Base-by-base conservation (phyloP, 441 rosid genomes). In the Sinapis alba region DNA sequence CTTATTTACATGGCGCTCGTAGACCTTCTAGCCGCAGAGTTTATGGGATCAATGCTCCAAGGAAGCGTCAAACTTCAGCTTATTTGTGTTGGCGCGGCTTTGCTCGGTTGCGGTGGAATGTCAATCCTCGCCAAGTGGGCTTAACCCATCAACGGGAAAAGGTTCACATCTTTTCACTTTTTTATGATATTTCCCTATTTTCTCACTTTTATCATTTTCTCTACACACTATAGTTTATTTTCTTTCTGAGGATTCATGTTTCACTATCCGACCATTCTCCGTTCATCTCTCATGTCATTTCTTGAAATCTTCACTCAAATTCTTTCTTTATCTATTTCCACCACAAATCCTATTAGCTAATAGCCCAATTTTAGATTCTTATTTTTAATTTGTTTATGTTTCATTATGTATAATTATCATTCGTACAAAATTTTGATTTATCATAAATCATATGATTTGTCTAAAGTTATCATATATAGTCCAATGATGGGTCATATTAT, bases 41-140 rank as follows among this genome's bases (percentile, higher is more conserved):
- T 56, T 23, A 24, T 56, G 61, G 32, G 61, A 56, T 56, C 32
- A 56, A 56, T 56, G 18, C 61, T 56, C 16, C 32, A 56, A 56
- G 32, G 61, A 23, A 56, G 61, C 28, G 32, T 56, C 18, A 23
- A 56, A n/a, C 61, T 56, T 56, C 61, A 57, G 62, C 18, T 57
- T 24, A 6, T 24, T 24, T 24, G 62, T 13, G 12, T 24, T 6
- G 62, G 62, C 18, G 30, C 62, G 16, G 32, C 62, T 24, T 24
- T 57, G 62, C 62, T 24, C 18, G 18, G 62, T 57, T 56, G 61
- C 16, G 28, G 30, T 56, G 61, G 30, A 24, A 57, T 57, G 62
- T 57, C 62, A 2, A 32, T 57, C 18, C 18, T 57, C 62, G 62
- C 62, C 62, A 57, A 57, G 62, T 57, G 62, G 62, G 32, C 32